Evolutionary conservation across 1,284 basidiomycete genomes (phyloP).

Genomic region (Fomitopsis pinicola): DNA sequence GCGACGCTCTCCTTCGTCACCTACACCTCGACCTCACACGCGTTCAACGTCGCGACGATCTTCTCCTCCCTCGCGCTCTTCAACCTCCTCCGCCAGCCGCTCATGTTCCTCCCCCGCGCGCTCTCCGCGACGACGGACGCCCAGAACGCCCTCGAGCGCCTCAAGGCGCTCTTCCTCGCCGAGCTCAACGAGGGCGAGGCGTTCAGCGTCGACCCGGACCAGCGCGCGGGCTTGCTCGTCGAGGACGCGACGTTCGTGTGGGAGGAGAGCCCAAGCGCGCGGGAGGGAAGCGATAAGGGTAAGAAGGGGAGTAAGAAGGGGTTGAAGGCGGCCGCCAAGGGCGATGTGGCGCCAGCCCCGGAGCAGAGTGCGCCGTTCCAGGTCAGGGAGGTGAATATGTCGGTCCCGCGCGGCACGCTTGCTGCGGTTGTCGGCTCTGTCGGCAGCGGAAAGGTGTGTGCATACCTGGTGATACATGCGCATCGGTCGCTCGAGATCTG

Average conservation of each 20-base stretch:
- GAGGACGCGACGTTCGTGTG: constrained; percentile 61
- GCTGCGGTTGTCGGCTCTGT: constrained; percentile 67
- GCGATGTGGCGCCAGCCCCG: constrained; percentile 1
- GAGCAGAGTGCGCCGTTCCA: constrained; percentile 36
- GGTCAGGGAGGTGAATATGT: constrained; percentile 48
- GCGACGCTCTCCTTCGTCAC: constrained; percentile 75
- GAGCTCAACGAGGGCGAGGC: constrained; percentile 43
- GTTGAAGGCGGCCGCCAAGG: constrained; percentile 13
- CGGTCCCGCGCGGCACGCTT: constrained; percentile 54
- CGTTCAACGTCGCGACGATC: constrained; percentile 61
- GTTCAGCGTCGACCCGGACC: constrained; percentile 39
- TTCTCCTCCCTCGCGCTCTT: constrained; percentile 72
- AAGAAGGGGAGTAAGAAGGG: constrained; percentile 21
- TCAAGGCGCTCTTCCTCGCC: constrained; percentile 55
- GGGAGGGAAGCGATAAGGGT: constrained; percentile 19
- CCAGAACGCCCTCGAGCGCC: constrained; percentile 52
- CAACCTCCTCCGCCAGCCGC: constrained; percentile 60
- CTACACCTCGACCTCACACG: constrained; percentile 52
- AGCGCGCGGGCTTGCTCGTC: constrained; percentile 48
- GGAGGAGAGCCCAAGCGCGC: constrained; percentile 37
- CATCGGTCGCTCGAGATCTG: not conserved
- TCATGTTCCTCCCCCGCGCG: constrained; percentile 67
- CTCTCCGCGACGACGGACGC: constrained; percentile 65
- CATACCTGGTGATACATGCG: not conserved
- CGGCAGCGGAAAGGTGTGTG: constrained; percentile 34